Evolutionary conservation across 139 green algal species (phyloP).

Genomic region (Prasinococcaceae sp.): DNA sequence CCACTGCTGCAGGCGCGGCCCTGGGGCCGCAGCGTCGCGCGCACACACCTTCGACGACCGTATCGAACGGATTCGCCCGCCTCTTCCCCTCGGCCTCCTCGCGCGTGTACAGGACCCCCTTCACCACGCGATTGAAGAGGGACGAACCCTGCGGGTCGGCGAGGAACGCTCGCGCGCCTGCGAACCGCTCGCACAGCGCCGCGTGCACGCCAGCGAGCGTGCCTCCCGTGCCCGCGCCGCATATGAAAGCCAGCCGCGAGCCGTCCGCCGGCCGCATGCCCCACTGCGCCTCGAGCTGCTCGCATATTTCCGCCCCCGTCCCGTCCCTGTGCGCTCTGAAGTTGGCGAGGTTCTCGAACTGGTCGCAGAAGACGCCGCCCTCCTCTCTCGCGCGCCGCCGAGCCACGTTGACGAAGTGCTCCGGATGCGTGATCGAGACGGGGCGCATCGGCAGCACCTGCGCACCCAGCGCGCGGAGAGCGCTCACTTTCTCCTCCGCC

Average conservation of each 20-base stretch:
- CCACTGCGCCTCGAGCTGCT: conserved; percentile 24
- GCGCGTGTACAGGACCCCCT: conserved; percentile 67
- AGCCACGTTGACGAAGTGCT: conserved; percentile 83
- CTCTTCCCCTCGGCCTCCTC: conserved; percentile 82
- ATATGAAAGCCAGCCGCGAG: conserved; percentile 76
- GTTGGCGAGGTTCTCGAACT: conserved; percentile 93
- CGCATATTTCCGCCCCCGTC: conserved; percentile 66
- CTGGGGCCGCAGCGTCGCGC: no score
- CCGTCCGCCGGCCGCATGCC: conserved; percentile 25
- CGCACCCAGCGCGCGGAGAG: conserved; percentile 53
- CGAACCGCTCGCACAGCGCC: not conserved
- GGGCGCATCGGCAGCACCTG: conserved; percentile 62
- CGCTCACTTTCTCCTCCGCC: conserved; percentile 59
- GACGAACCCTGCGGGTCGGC: conserved; percentile 74
- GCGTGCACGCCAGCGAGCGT: conserved; percentile 70
- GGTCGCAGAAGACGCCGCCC: conserved; percentile 70
- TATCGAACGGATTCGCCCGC: conserved; percentile 80
- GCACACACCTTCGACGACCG: conserved; percentile 65
- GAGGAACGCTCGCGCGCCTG: no score
- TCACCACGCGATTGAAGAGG: conserved; percentile 82
- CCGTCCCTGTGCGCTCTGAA: conserved; percentile 49
- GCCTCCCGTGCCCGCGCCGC: conserved; percentile 76
- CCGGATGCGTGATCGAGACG: conserved; percentile 80
- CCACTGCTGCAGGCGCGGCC: no score
- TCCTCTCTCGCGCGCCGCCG: conserved; percentile 14